Percentiles rank a stretch among this genome's conserved stretches.
Evolutionary conservation across 352 stramenopile genomes (phyloP).

Genomic region (Pythium brachiatum): DNA sequence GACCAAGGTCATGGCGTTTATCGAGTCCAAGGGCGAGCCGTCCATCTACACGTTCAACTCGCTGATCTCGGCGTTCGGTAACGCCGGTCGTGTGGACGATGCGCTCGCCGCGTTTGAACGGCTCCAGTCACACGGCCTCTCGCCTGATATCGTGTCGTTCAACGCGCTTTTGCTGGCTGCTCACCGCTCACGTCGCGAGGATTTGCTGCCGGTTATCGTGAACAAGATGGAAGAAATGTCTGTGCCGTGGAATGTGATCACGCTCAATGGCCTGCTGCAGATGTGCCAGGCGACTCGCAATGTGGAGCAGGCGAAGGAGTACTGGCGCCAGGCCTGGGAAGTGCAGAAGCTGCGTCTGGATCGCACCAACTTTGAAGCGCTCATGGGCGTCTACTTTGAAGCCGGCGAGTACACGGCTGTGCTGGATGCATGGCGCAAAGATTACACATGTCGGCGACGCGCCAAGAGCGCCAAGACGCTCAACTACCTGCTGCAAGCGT

Average conservation of each 20-base stretch:
- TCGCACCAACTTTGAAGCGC: constrained; percentile 66
- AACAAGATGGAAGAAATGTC: constrained; percentile 42
- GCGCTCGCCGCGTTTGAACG: constrained; percentile 52
- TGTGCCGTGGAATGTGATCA: constrained; percentile 70
- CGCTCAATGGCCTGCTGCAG: constrained; percentile 75
- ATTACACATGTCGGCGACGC: constrained; percentile 56
- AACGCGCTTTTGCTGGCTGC: constrained; percentile 65
- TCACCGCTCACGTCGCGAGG: constrained; percentile 48
- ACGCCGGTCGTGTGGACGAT: constrained; percentile 57
- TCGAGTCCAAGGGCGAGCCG: constrained; percentile 51
- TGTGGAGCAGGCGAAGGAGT: constrained; percentile 42
- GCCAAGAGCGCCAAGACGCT: constrained; percentile 76
- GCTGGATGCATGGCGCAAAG: constrained; percentile 53
- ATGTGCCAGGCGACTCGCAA: constrained; percentile 46
- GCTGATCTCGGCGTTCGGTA: constrained; percentile 82
- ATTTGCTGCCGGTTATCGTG: constrained; percentile 55
- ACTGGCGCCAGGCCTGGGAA: constrained; percentile 52
- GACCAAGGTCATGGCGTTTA: constrained; percentile 57
- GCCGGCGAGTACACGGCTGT: constrained; percentile 52
- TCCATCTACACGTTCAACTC: constrained; percentile 81
- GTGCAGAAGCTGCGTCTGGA: constrained; percentile 50
- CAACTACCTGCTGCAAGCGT: constrained; percentile 75
- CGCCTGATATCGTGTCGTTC: constrained; percentile 61
- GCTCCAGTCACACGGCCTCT: constrained; percentile 34
- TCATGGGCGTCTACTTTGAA: constrained; percentile 68